These are phyloP conservation scores for Podospora fimiseda DNA, from an alignment of 495 filamentous ascomycete genomes.

Conservation along the genomic window DNA sequence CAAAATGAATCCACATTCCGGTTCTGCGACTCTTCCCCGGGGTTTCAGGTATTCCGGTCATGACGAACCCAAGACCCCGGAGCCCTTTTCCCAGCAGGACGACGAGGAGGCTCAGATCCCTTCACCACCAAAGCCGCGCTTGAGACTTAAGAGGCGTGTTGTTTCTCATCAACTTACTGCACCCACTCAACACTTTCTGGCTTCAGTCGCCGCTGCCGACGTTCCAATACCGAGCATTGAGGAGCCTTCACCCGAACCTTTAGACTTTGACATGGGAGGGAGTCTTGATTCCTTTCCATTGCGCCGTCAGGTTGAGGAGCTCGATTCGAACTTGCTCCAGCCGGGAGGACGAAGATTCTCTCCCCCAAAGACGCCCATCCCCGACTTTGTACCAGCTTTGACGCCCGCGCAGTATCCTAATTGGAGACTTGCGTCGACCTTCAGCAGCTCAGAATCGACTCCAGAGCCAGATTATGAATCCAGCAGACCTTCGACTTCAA, in stretches of 20 bases:
- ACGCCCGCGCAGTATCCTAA: slow-evolving; percentile 37
- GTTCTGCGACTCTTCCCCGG: slow-evolving; percentile 34
- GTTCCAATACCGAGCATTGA: slow-evolving; percentile 52
- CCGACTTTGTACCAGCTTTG: slow-evolving; percentile 28
- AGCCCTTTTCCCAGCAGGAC: slow-evolving; percentile 26
- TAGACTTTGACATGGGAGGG: slow-evolving; percentile 32
- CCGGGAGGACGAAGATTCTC: slow-evolving; percentile 30
- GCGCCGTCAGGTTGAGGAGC: slow-evolving; percentile 21
- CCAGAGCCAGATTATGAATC: slow-evolving; percentile 43
- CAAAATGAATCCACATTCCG: slow-evolving; percentile 40
- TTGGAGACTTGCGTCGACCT: slow-evolving; percentile 40
- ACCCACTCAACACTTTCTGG: slow-evolving; percentile 51
- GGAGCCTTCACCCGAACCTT: slow-evolving; percentile 23
- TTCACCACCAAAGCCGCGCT: slow-evolving; percentile 38
- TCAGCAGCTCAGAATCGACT: slow-evolving; percentile 42
- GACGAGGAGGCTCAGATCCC: slow-evolving; percentile 32
- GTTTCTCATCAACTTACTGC: slow-evolving; percentile 38
- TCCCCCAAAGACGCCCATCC: slow-evolving; percentile 42
- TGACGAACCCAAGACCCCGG: slow-evolving; percentile 39
- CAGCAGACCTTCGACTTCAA: slow-evolving; percentile 44
- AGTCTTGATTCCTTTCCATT: slow-evolving; percentile 19
- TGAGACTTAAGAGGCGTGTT: slow-evolving; percentile 42
- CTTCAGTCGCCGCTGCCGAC: slow-evolving; percentile 51
- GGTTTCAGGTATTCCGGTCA: slow-evolving; percentile 32
- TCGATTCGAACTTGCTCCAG: slow-evolving; percentile 26